Conservation (phyloP, 2,329 filamentous ascomycete genomes). For the Monosporascus sp. region DNA sequence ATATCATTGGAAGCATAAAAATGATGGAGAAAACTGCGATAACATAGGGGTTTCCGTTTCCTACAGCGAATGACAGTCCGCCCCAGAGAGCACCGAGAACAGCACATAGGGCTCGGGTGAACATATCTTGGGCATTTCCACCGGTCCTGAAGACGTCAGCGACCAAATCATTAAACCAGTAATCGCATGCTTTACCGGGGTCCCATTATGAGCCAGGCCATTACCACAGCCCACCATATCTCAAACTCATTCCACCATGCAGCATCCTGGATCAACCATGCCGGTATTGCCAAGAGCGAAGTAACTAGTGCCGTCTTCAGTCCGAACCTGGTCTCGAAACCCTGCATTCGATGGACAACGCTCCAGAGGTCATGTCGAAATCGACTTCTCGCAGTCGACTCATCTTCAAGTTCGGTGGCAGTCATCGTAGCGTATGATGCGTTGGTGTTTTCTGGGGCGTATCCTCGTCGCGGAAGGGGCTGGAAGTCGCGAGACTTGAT, state of each 20-base stretch:
- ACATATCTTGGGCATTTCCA: slow-evolving; percentile 52
- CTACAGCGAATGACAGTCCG: slow-evolving; percentile 45
- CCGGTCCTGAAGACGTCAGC: slow-evolving; percentile 35
- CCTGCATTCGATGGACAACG: slow-evolving; percentile 47
- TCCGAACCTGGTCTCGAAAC: slow-evolving; percentile 53
- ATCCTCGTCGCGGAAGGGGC: slow-evolving; percentile 21
- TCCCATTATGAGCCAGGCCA: slow-evolving; percentile 53
- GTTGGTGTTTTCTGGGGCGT: slow-evolving; percentile 21
- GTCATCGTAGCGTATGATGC: slow-evolving; percentile 34
- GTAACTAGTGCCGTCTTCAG: slow-evolving; percentile 50
- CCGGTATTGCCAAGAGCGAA: slow-evolving; percentile 47
- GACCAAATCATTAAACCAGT: neutral
- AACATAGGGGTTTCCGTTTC: slow-evolving; percentile 48
- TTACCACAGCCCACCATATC: slow-evolving; percentile 53
- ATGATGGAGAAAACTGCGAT: slow-evolving; percentile 49
- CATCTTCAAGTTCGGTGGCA: slow-evolving; percentile 31
- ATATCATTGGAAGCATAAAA: slow-evolving; percentile 57
- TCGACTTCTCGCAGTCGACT: slow-evolving; percentile 28
- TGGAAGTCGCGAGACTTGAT: slow-evolving; percentile 35
- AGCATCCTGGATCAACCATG: slow-evolving; percentile 40
- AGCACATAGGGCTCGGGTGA: slow-evolving; percentile 44
- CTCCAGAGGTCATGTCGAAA: slow-evolving; percentile 45
- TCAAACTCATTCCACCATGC: slow-evolving; percentile 52
- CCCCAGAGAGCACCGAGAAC: slow-evolving; percentile 51
- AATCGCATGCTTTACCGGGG: slow-evolving; percentile 30